These are phyloP conservation scores for Phlebopus sp. DNA, from an alignment of 1,284 basidiomycete species.

Conservation along the genomic window DNA sequence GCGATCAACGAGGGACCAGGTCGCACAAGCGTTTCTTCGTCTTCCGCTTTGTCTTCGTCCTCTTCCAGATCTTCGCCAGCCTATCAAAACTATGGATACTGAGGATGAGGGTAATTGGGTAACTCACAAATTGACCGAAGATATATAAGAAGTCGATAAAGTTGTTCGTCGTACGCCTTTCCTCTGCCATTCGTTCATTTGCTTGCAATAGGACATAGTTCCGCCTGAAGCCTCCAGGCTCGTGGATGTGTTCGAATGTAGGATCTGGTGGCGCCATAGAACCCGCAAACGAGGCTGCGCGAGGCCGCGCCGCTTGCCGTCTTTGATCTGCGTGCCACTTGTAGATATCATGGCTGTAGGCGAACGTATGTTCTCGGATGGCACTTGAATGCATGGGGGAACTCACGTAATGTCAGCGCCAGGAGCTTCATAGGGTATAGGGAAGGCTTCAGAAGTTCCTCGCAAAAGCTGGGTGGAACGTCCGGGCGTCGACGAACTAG, in stretches of 20 bases:
- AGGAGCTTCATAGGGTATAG: slow-evolving; percentile 79
- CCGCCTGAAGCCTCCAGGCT: slow-evolving; percentile 90
- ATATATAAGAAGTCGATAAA: slow-evolving; percentile 93
- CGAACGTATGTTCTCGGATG: slow-evolving; percentile 12
- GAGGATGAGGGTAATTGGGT: neutral
- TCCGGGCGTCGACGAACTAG: slow-evolving; percentile 36
- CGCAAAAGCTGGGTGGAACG: slow-evolving; percentile 24
- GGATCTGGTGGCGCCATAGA: slow-evolving; percentile 56
- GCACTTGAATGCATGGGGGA: slow-evolving; percentile 9
- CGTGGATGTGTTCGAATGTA: slow-evolving; percentile 86
- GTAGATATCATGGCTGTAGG: slow-evolving; percentile 81
- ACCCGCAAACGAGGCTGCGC: slow-evolving; percentile 73
- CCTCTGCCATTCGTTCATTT: slow-evolving; percentile 61
- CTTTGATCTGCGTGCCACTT: slow-evolving; percentile 86
- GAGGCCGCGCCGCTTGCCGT: slow-evolving; percentile 53
- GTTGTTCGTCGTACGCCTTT: slow-evolving; percentile 71
- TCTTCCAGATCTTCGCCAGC: slow-evolving; percentile 95
- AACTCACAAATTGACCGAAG: slow-evolving; percentile 91
- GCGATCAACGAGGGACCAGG: slow-evolving; percentile 20
- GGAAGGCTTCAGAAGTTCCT: slow-evolving; percentile 67
- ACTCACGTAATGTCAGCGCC: slow-evolving; percentile 91
- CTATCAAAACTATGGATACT: slow-evolving; percentile 38
- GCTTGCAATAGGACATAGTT: slow-evolving; percentile 79
- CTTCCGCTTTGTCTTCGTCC: slow-evolving; percentile 56
- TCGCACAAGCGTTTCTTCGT: slow-evolving; percentile 37